These are phyloP conservation scores for Setaria italica DNA, from an alignment of 202 grass and related monocot genomes.

Conservation along the genomic window DNA sequence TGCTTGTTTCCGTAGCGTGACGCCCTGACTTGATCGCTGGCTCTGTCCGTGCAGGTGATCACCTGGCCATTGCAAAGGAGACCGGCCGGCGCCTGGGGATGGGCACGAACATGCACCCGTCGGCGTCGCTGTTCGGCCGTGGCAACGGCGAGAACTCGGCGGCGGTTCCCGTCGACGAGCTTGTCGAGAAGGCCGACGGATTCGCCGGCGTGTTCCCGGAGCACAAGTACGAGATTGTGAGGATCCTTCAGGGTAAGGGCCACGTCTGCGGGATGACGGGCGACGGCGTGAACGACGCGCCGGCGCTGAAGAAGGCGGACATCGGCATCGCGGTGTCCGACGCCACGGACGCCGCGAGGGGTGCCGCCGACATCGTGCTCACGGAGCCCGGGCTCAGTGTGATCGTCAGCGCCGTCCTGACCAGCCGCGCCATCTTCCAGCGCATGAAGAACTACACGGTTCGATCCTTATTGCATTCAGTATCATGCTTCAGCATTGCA, in stretches of 20 bases:
- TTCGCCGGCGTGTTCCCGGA: conserved; percentile 93
- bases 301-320: conserved; percentile 94
- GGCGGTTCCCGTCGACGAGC: conserved; percentile 60
- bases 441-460: conserved; percentile 98
- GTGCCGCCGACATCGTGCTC: conserved; percentile 69
- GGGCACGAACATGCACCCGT: no score
- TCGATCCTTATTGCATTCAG: conserved; percentile 1
- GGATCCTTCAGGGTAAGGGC: background rate
- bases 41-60: no score
- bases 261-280: conserved; percentile 94
- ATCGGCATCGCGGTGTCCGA: conserved; percentile 85
- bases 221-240: conserved; percentile 98
- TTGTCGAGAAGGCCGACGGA: conserved; percentile 90
- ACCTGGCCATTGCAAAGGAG: no score
- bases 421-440: conserved; percentile 88
- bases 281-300: conserved; percentile 93
- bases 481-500: background rate
- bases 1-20: no score
- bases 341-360: conserved; percentile 50
- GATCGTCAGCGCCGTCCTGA: conserved; percentile 81
- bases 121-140: no score
- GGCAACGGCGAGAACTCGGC: no score
- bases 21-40: no score
- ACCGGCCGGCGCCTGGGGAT: no score
- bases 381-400: conserved; percentile 90